Evolutionary conservation across 1,284 basidiomycete genomes (phyloP).

Genomic region (Mycena sp.): DNA sequence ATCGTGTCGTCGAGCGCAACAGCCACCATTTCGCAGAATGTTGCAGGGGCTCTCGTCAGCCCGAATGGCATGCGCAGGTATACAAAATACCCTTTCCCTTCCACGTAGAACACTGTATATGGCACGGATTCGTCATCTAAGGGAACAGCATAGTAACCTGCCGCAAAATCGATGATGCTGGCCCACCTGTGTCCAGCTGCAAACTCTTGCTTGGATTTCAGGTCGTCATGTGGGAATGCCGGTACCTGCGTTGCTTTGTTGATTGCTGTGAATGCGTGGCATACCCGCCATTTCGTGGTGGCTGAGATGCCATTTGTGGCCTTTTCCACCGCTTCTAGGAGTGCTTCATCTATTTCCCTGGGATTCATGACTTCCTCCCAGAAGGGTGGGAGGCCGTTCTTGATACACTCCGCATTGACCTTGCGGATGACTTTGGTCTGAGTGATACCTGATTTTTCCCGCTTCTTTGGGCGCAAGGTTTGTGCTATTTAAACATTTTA

Average conservation of each 20-base stretch:
- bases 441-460: slow-evolving; percentile 19
- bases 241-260: slow-evolving; percentile 30
- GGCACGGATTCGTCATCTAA: slow-evolving; percentile 41
- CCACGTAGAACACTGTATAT: slow-evolving; percentile 50
- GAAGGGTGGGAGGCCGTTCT: too few relatives aligned
- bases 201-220: slow-evolving; percentile 43
- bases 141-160: slow-evolving; percentile 43
- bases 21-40: slow-evolving; percentile 48
- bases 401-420: slow-evolving; percentile 18
- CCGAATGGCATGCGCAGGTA: slow-evolving; percentile 52
- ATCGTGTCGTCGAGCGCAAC: too few relatives aligned
- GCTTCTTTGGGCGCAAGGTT: slow-evolving; percentile 24
- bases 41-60: slow-evolving; percentile 50
- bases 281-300: too few relatives aligned
- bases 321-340: too few relatives aligned
- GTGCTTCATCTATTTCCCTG: too few relatives aligned
- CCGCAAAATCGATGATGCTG: slow-evolving; percentile 45
- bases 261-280: slow-evolving; percentile 39
- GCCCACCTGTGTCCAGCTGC: too few relatives aligned
- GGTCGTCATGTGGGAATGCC: slow-evolving; percentile 46
- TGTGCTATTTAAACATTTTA: too few relatives aligned
- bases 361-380: too few relatives aligned
- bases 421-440: slow-evolving; percentile 8
- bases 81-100: slow-evolving; percentile 49
- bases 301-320: too few relatives aligned